These are phyloP conservation scores for Domatiomyces globalis DNA, from an alignment of 2,329 filamentous ascomycete species.

Conservation along the genomic window DNA sequence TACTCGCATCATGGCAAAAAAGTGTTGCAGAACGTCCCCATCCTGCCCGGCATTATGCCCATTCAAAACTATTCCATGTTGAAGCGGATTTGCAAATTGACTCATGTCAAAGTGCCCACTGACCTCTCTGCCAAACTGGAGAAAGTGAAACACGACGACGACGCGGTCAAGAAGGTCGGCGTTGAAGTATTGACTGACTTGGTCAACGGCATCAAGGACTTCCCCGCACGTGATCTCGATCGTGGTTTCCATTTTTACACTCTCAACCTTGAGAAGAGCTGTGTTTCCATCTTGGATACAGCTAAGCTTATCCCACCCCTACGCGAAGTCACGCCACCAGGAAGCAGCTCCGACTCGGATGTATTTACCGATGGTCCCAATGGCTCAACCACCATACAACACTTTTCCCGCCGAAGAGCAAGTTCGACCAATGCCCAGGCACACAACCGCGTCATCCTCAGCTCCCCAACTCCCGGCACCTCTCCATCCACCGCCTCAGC, in stretches of 20 bases:
- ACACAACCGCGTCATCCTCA: constrained; percentile 75
- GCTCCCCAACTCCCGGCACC: constrained; percentile 31
- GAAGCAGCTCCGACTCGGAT: constrained; percentile 29
- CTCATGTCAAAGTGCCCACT: constrained; percentile 68
- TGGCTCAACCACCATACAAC: constrained; percentile 1
- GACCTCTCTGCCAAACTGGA: constrained; percentile 51
- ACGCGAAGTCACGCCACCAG: constrained; percentile 14
- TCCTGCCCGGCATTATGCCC: constrained; percentile 92
- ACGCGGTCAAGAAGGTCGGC: constrained; percentile 34
- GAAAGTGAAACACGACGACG: constrained; percentile 32
- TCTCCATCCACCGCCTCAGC: constrained; percentile 20
- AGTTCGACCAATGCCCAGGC: constrained; percentile 74
- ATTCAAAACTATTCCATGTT: constrained; percentile 96
- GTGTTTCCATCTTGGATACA: constrained; percentile 80
- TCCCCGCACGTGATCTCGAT: constrained; percentile 35
- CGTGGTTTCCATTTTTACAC: constrained; percentile 95
- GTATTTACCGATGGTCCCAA: constrained; percentile 31
- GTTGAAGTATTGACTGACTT: constrained; percentile 64
- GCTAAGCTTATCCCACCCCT: constrained; percentile 61
- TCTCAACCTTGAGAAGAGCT: constrained; percentile 85
- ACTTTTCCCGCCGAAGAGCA: constrained; percentile 42
- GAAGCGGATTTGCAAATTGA: constrained; percentile 83
- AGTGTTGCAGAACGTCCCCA: constrained; percentile 70
- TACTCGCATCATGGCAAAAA: constrained; percentile 54
- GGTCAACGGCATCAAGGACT: constrained; percentile 58